Evolutionary conservation across 139 green algal species (phyloP).

Genomic region (Asterochloris sp.): DNA sequence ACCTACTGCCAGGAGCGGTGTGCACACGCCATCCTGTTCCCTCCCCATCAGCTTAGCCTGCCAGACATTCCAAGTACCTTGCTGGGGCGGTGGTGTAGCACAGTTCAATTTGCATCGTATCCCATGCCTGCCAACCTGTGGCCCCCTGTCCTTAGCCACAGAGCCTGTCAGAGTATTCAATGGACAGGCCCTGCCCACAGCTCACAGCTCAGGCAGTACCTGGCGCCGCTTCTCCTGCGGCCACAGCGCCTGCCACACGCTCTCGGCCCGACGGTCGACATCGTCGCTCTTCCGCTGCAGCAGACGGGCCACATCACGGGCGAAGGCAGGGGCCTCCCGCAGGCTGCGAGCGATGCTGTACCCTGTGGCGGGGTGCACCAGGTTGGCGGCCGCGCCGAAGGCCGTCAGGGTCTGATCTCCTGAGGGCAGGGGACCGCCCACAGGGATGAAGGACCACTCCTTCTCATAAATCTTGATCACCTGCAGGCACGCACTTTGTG

Average conservation of each 20-base stretch:
- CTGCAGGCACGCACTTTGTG: not conserved
- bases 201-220: slow-evolving; percentile 23
- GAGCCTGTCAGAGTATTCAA: not conserved
- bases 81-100: too few relatives aligned
- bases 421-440: slow-evolving; percentile 78
- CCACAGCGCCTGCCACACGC: slow-evolving; percentile 85
- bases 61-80: too few relatives aligned
- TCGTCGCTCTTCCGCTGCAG: slow-evolving; percentile 18
- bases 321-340: slow-evolving; percentile 55
- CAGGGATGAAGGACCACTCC: slow-evolving; percentile 93
- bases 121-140: too few relatives aligned
- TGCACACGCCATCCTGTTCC: too few relatives aligned
- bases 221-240: slow-evolving; percentile 73
- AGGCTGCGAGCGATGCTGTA: slow-evolving; percentile 57
- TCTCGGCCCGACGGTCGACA: slow-evolving; percentile 27
- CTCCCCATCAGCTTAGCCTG: too few relatives aligned
- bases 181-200: too few relatives aligned
- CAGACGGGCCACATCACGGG: slow-evolving; percentile 32
- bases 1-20: too few relatives aligned
- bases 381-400: slow-evolving; percentile 86
- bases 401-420: slow-evolving; percentile 57
- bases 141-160: too few relatives aligned
- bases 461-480: slow-evolving; percentile 77
- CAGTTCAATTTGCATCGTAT: too few relatives aligned
- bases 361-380: slow-evolving; percentile 81